These are phyloP conservation scores for Rubia yunnanensis DNA, from an alignment of 257 asterid species.

Conservation along the genomic window DNA sequence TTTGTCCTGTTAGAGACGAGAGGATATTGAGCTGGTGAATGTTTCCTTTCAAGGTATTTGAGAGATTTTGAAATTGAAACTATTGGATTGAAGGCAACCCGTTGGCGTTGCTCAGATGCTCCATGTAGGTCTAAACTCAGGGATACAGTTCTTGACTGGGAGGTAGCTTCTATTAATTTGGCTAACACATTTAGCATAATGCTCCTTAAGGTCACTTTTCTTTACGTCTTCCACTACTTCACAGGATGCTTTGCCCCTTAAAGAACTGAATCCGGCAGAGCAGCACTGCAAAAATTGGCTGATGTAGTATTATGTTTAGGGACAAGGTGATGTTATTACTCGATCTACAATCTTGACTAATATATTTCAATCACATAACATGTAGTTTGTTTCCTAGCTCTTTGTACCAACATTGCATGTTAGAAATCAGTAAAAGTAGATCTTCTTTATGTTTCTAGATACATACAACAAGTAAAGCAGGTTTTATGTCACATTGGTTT, in stretches of 20 bases:
- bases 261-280: conserved; percentile 89
- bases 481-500: conserved; percentile 3
- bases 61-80: conserved; percentile 94
- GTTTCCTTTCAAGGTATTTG: conserved; percentile 48
- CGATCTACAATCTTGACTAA: no score
- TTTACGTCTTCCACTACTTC: conserved; percentile 7
- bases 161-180: conserved; percentile 35
- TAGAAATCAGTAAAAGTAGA: neutral
- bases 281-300: conserved; percentile 87
- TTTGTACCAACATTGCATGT: neutral
- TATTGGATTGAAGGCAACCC: conserved; percentile 77
- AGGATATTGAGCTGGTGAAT: conserved; percentile 5
- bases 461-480: neutral
- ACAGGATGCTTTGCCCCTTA: conserved; percentile 87
- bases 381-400: neutral
- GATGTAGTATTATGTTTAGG: conserved; percentile 87
- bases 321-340: conserved; percentile 48
- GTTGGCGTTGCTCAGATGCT: conserved; percentile 59
- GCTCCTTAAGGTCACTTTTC: neutral
- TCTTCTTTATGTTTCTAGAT: neutral
- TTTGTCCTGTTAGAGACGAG: neutral
- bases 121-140: conserved; percentile 65
- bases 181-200: neutral
- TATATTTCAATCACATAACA: no score
- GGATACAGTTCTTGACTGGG: conserved; percentile 98